Conservation (phyloP, 306 rosid species). For the Lathyrus aphaca region DNA sequence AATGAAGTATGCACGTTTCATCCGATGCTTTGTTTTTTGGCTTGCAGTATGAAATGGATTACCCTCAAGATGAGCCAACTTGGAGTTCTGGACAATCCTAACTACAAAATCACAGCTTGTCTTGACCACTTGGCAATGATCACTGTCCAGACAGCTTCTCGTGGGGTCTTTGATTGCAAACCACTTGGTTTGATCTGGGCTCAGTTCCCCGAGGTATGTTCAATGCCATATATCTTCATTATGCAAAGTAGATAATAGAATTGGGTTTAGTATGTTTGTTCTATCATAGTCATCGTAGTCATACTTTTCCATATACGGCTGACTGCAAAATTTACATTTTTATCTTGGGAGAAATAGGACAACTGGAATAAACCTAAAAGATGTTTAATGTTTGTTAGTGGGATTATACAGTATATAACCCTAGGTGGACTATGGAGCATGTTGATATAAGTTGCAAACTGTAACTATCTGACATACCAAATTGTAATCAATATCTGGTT, state of each 20-base stretch:
- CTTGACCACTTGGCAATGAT: slow-evolving; percentile 94
- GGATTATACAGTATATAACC: slow-evolving; percentile 13
- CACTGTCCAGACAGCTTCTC: slow-evolving; percentile 78
- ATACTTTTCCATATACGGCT: slow-evolving; percentile 14
- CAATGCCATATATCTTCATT: slow-evolving; percentile 12
- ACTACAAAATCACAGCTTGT: slow-evolving; percentile 91
- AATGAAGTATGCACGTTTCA: neutral
- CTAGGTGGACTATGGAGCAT: neutral
- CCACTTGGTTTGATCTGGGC: slow-evolving; percentile 99
- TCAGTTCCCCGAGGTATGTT: slow-evolving; percentile 82
- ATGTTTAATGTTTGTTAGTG: slow-evolving; percentile 17
- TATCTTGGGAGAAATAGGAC: neutral
- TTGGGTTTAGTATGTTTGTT: slow-evolving; percentile 7
- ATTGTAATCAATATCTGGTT: neutral
- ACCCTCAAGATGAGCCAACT: slow-evolving; percentile 92
- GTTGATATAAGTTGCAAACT: slow-evolving; percentile 11
- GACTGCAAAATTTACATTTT: neutral
- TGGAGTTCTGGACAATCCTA: slow-evolving; percentile 88
- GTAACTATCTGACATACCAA: neutral
- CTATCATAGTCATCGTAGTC: neutral
- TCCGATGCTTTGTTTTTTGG: slow-evolving; percentile 21
- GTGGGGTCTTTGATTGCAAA: slow-evolving; percentile 94
- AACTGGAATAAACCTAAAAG: slow-evolving; percentile 12
- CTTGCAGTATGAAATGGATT: slow-evolving; percentile 90
- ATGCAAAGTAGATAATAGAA: slow-evolving; percentile 15